Evolutionary conservation across 768 basidiomycete species (phyloP).

Genomic region (Termitomyces sp.): DNA sequence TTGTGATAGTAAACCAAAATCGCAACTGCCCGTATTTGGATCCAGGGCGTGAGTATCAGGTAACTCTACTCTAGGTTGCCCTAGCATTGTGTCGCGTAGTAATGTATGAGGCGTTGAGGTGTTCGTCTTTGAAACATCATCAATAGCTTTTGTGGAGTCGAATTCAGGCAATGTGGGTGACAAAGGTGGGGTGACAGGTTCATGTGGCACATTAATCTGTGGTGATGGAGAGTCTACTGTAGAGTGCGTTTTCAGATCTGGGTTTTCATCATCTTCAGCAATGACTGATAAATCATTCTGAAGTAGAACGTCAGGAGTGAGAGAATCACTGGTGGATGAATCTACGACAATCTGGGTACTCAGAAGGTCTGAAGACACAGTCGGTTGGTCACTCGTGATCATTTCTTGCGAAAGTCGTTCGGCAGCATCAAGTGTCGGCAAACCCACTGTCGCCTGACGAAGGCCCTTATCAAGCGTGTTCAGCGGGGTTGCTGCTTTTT

Average conservation of each 20-base stretch:
- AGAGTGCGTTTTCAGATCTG: slow-evolving; percentile 31
- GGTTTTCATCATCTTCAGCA: slow-evolving; percentile 62
- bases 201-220: not conserved
- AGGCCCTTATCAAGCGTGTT: slow-evolving; percentile 45
- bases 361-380: not conserved
- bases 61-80: slow-evolving; percentile 2
- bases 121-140: not conserved
- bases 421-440: not conserved
- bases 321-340: not conserved
- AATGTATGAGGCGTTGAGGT: not conserved
- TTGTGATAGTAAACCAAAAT: slow-evolving; percentile 25
- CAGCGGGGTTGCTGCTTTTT: slow-evolving; percentile 33
- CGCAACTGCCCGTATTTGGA: slow-evolving; percentile 12
- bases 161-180: not conserved
- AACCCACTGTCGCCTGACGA: slow-evolving; percentile 26
- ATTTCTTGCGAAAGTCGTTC: not conserved
- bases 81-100: slow-evolving; percentile 5
- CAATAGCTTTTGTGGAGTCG: not conserved
- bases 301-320: slow-evolving; percentile 13
- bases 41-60: not conserved
- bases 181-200: not conserved
- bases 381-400: not conserved
- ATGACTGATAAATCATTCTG: slow-evolving; percentile 61
- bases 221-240: slow-evolving; percentile 29
- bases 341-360: not conserved